Percentiles rank a stretch among this genome's conserved stretches.
Conservation (phyloP, 768 basidiomycete genomes). For the Pleurotus ostreatus region DNA sequence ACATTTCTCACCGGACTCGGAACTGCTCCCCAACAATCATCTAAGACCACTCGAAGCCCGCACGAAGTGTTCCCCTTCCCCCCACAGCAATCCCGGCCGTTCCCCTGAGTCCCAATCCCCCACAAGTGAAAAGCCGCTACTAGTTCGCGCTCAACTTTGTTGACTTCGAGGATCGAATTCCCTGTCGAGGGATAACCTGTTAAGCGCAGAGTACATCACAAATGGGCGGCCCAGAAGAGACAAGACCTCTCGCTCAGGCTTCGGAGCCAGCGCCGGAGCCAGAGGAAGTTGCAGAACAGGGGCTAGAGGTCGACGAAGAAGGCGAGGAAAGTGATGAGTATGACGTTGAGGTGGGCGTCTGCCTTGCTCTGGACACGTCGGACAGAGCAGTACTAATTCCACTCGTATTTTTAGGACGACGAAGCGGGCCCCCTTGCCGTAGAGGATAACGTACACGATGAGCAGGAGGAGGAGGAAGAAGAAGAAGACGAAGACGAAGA, state of each 20-base stretch:
- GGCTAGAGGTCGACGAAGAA: slow-evolving; percentile 12
- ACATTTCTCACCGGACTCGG: slow-evolving; percentile 3
- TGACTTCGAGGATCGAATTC: background rate
- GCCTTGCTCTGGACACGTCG: background rate
- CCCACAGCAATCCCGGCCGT: background rate
- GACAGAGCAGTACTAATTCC: background rate
- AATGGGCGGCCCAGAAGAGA: background rate
- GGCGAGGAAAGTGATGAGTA: slow-evolving; percentile 14
- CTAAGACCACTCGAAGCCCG: background rate
- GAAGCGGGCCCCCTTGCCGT: slow-evolving; percentile 14
- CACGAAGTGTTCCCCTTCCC: background rate
- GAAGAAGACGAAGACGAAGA: slow-evolving; percentile 26
- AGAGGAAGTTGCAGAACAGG: slow-evolving; percentile 12
- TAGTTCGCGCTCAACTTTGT: too few relatives aligned
- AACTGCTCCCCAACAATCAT: background rate
- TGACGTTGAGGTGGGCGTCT: slow-evolving; percentile 10
- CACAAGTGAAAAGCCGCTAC: background rate
- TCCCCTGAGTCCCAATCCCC: background rate
- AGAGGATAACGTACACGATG: slow-evolving; percentile 25
- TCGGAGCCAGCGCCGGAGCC: background rate
- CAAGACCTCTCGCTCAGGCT: background rate
- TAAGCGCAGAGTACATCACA: too few relatives aligned
- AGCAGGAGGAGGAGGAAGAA: slow-evolving; percentile 21
- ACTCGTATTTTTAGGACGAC: background rate
- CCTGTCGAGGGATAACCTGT: background rate